Evolutionary conservation across 108 stramenopile genomes (phyloP).

Genomic region (Stephanodiscus minutulus): DNA sequence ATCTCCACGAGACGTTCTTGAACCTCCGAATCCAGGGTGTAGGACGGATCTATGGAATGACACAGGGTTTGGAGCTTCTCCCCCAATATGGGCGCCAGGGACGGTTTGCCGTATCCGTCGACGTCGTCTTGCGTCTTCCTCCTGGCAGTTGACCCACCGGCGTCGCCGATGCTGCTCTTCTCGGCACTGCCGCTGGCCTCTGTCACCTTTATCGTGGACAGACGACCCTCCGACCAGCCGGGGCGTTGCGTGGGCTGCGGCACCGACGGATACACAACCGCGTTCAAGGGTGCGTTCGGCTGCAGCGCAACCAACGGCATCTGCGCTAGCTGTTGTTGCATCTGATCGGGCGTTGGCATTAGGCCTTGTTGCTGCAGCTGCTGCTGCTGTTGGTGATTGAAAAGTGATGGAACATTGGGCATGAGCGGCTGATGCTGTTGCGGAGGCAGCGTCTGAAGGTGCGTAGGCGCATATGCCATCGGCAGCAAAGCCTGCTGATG

Average conservation of each 20-base stretch:
- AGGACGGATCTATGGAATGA: constrained; percentile 73
- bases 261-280: neutral
- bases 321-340: constrained; percentile 29
- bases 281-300: neutral
- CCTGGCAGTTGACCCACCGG: neutral
- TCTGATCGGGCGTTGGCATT: constrained; percentile 6
- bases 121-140: neutral
- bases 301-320: constrained; percentile 17
- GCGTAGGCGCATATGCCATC: neutral
- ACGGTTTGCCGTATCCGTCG: constrained; percentile 38
- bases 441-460: constrained; percentile 10
- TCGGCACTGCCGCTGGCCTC: neutral
- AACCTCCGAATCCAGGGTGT: constrained; percentile 69
- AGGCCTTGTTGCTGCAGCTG: constrained; percentile 11
- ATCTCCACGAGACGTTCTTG: constrained; percentile 77
- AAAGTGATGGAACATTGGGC: constrained; percentile 15
- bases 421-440: constrained; percentile 21
- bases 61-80: constrained; percentile 63
- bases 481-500: neutral
- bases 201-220: constrained; percentile 24
- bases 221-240: constrained; percentile 48
- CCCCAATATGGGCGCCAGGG: constrained; percentile 71
- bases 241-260: constrained; percentile 49
- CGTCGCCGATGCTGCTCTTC: neutral
- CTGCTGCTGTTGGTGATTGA: constrained; percentile 26